A percentile compares a stretch with the other conserved stretches of the same genome.
These are phyloP conservation scores for Colletotrichum lindemuthianum DNA, from an alignment of 2,329 filamentous ascomycete genomes.

Conservation along the genomic window DNA sequence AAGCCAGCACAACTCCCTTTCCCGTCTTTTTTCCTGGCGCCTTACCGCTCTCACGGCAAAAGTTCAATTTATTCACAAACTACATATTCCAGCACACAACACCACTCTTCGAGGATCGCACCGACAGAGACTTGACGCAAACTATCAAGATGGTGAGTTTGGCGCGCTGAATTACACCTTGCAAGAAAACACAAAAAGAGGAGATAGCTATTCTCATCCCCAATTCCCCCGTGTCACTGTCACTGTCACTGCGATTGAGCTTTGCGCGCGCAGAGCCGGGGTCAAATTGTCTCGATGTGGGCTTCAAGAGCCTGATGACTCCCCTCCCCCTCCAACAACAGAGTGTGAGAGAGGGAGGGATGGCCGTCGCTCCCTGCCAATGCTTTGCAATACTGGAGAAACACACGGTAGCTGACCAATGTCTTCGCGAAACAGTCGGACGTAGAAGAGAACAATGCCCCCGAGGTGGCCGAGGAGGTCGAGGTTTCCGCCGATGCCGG, in stretches of 20 bases:
- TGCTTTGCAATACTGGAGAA: background rate
- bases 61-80: slow-evolving; percentile 42
- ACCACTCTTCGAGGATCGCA: slow-evolving; percentile 74
- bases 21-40: slow-evolving; percentile 18
- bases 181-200: background rate
- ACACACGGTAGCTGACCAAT: slow-evolving; percentile 35
- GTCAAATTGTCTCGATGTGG: no score
- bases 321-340: background rate
- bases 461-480: slow-evolving; percentile 87
- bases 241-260: background rate
- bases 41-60: slow-evolving; percentile 39
- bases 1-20: slow-evolving; percentile 14
- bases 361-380: no score
- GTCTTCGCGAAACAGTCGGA: slow-evolving; percentile 76
- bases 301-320: slow-evolving; percentile 4
- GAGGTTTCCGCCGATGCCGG: slow-evolving; percentile 93
- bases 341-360: no score
- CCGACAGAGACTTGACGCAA: slow-evolving; percentile 63
- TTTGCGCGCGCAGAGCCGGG: slow-evolving; percentile 7
- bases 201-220: no score
- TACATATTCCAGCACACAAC: slow-evolving; percentile 49
- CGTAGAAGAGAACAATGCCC: slow-evolving; percentile 98
- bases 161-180: slow-evolving; percentile 3
- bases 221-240: background rate
- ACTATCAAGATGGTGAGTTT: slow-evolving; percentile 69